phyloP scores from a whole-genome alignment of 2,329 filamentous ascomycete species.

The Neurospora sp. region DNA sequence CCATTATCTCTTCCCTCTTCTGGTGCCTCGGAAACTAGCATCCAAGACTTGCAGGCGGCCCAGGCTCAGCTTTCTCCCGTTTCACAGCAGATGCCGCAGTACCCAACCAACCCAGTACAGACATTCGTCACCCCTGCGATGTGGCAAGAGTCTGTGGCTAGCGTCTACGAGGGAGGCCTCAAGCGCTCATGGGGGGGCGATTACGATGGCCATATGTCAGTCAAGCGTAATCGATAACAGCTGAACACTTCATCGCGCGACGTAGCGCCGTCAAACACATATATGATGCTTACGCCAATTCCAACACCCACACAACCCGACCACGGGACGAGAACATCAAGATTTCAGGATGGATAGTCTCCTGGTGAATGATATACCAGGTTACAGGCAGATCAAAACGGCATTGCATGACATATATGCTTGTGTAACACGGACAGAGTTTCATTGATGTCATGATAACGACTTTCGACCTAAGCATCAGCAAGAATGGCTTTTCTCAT shows the following conservation, averaged over 20 bases:
- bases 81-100: conserved; percentile 40
- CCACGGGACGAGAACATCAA: background rate
- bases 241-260: background rate
- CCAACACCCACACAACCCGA: background rate
- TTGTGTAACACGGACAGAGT: background rate
- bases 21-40: conserved; percentile 43
- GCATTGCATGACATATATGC: background rate
- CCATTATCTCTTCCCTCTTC: conserved; percentile 44
- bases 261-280: background rate
- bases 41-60: conserved; percentile 43
- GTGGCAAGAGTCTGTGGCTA: conserved; percentile 65
- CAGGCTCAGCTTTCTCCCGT: conserved; percentile 33
- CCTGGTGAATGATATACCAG: background rate
- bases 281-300: background rate
- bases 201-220: conserved; percentile 30
- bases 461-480: background rate
- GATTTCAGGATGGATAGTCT: background rate
- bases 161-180: conserved; percentile 55
- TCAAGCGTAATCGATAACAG: conserved; percentile 11
- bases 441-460: background rate
- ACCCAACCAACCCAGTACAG: conserved; percentile 41
- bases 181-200: conserved; percentile 50
- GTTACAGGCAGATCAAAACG: background rate
- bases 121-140: conserved; percentile 59
- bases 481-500: background rate